Percentiles rank a stretch among this genome's conserved stretches.
These are phyloP conservation scores for Crotalaria pallida DNA, from an alignment of 306 rosid species.

Conservation along the genomic window DNA sequence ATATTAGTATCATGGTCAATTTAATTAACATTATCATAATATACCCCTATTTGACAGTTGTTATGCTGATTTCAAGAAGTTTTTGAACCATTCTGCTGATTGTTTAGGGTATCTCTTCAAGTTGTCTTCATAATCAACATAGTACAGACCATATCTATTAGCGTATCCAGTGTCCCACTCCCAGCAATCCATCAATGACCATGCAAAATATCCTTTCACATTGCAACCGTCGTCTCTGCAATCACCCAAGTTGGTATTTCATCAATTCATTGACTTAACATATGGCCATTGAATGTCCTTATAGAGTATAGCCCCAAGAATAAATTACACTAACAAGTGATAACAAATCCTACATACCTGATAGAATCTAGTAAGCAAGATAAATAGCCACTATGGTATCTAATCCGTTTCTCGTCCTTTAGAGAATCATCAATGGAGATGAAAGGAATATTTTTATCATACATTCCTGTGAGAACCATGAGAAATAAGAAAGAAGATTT, in stretches of 20 bases:
- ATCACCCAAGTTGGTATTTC: neutral
- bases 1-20: no score
- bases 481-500: neutral
- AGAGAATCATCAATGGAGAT: constrained; percentile 53
- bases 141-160: constrained; percentile 81
- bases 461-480: constrained; percentile 62
- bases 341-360: constrained; percentile 14
- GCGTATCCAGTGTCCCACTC: constrained; percentile 83
- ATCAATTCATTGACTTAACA: neutral
- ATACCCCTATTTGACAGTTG: neutral
- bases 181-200: constrained; percentile 92
- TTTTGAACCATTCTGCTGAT: constrained; percentile 79
- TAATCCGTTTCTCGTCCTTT: constrained; percentile 75
- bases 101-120: constrained; percentile 89
- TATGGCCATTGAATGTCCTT: neutral
- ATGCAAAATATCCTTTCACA: constrained; percentile 87
- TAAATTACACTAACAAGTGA: no score
- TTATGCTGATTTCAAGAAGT: constrained; percentile 50
- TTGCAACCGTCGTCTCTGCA: constrained; percentile 97
- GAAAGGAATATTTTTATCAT: constrained; percentile 55
- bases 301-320: no score
- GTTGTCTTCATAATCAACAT: constrained; percentile 63
- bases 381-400: constrained; percentile 66
- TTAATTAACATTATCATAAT: no score
- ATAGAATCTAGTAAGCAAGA: constrained; percentile 54